These are phyloP conservation scores for Leccinum griseonigrum DNA, from an alignment of 1,284 basidiomycete genomes.

Conservation along the genomic window DNA sequence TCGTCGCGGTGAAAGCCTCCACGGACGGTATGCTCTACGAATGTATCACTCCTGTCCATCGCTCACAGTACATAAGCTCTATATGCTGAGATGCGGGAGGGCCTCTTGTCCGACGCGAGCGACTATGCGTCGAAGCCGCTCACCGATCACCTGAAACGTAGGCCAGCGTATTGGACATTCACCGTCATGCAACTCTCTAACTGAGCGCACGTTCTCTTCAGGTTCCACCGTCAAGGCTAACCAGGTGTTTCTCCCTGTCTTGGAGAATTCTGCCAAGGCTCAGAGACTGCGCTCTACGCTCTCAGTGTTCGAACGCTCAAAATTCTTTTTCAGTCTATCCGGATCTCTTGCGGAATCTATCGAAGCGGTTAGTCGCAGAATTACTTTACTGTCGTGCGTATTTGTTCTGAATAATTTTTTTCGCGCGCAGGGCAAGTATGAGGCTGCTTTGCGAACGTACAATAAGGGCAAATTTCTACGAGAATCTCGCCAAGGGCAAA, in stretches of 20 bases:
- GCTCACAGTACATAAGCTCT: conserved; percentile 57
- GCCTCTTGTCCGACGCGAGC: conserved; percentile 71
- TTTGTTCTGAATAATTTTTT: conserved; percentile 6
- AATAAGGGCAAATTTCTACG: conserved; percentile 95
- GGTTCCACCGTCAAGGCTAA: conserved; percentile 88
- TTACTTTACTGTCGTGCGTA: not conserved
- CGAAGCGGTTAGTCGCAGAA: conserved; percentile 62
- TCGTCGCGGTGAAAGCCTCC: conserved; percentile 96
- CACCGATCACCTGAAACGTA: conserved; percentile 82
- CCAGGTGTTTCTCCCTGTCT: conserved; percentile 93
- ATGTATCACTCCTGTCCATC: not conserved
- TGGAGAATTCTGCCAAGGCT: conserved; percentile 95
- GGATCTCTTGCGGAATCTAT: conserved; percentile 90
- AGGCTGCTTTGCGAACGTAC: conserved; percentile 92
- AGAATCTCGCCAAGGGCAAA: conserved; percentile 75
- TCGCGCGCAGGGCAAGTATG: conserved; percentile 76
- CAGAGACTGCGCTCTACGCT: conserved; percentile 91
- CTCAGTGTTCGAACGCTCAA: conserved; percentile 93
- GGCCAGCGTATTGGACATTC: not conserved
- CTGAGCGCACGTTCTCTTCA: conserved; percentile 30
- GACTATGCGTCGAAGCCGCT: conserved; percentile 87
- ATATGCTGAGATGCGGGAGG: conserved; percentile 91
- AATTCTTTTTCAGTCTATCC: conserved; percentile 98
- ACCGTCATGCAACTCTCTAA: not conserved
- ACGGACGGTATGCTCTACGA: conserved; percentile 74